Conservation (phyloP, 2,329 filamentous ascomycete genomes). For the Leptographium flavum region DNA sequence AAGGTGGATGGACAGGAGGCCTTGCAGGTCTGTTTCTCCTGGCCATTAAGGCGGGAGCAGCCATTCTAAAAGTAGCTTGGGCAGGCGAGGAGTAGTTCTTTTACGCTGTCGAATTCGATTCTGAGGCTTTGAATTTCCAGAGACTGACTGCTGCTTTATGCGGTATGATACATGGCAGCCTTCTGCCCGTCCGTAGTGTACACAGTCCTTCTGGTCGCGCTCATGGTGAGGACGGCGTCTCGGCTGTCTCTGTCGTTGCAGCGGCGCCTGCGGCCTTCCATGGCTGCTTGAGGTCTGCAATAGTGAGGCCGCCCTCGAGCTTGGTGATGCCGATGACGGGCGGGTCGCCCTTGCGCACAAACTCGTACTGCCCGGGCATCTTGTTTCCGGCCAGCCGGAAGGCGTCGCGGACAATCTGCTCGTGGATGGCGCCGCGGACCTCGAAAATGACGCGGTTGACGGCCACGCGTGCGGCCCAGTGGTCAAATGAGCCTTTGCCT, state of each 20-base stretch:
- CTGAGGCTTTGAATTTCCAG: background rate
- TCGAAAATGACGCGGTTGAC: slow-evolving; percentile 91
- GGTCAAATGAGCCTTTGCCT: slow-evolving; percentile 93
- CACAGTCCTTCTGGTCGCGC: too few relatives aligned
- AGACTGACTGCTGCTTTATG: background rate
- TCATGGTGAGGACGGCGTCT: background rate
- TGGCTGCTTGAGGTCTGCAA: slow-evolving; percentile 72
- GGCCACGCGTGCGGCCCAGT: slow-evolving; percentile 82
- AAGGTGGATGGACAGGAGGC: background rate
- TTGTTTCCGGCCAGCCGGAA: slow-evolving; percentile 92
- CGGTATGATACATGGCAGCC: too few relatives aligned
- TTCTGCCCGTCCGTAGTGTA: too few relatives aligned
- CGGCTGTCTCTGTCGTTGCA: background rate
- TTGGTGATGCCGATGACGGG: slow-evolving; percentile 89
- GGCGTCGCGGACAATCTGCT: slow-evolving; percentile 85
- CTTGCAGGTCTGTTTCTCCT: background rate
- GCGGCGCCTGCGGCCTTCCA: slow-evolving; percentile 34
- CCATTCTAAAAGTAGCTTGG: background rate
- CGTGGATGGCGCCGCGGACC: slow-evolving; percentile 80
- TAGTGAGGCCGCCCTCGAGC: slow-evolving; percentile 62
- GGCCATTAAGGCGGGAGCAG: background rate
- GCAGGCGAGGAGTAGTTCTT: background rate
- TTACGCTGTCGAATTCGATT: background rate
- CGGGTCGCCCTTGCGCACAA: slow-evolving; percentile 83
- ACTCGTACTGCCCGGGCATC: slow-evolving; percentile 81